These are phyloP conservation scores for Coleophoma cylindrospora DNA, from an alignment of 2,329 filamentous ascomycete genomes.

Conservation along the genomic window DNA sequence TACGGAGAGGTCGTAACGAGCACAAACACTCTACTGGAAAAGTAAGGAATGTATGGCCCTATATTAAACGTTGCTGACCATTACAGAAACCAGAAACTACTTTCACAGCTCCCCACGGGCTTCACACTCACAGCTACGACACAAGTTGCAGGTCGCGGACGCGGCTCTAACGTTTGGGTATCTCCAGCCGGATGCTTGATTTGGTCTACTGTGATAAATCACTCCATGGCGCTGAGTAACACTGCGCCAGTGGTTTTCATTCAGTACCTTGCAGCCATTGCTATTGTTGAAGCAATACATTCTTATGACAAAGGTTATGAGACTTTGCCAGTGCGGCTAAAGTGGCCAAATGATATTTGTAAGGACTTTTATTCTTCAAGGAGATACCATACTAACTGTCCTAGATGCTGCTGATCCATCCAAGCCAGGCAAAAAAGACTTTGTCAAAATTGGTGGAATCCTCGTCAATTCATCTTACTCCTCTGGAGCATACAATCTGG, in stretches of 20 bases:
- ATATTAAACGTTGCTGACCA: constrained; percentile 6
- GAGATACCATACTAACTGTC: not conserved
- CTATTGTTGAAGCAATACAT: constrained; percentile 78
- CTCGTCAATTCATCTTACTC: constrained; percentile 84
- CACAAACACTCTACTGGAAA: constrained; percentile 90
- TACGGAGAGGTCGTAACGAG: constrained; percentile 93
- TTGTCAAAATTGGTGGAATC: constrained; percentile 91
- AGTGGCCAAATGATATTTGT: constrained; percentile 98
- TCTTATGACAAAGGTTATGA: constrained; percentile 73
- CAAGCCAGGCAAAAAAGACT: constrained; percentile 42
- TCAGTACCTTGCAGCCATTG: constrained; percentile 87
- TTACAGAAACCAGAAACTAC: constrained; percentile 67
- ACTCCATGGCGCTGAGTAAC: constrained; percentile 66
- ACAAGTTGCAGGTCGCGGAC: constrained; percentile 81
- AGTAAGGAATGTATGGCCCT: constrained; percentile 41
- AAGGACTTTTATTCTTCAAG: constrained; percentile 22
- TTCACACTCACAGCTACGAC: constrained; percentile 84
- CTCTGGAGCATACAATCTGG: constrained; percentile 72
- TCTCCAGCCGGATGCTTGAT: constrained; percentile 81
- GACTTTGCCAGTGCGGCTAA: constrained; percentile 74
- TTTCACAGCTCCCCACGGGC: constrained; percentile 74
- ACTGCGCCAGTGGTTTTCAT: constrained; percentile 84
- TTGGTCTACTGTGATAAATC: constrained; percentile 84
- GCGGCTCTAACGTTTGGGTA: constrained; percentile 92
- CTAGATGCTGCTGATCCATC: constrained; percentile 62